Evolutionary conservation across 768 basidiomycete species (phyloP), one percentile per base, ranked within the genome.

Genomic region (Macrolepiota dolichaula): DNA sequence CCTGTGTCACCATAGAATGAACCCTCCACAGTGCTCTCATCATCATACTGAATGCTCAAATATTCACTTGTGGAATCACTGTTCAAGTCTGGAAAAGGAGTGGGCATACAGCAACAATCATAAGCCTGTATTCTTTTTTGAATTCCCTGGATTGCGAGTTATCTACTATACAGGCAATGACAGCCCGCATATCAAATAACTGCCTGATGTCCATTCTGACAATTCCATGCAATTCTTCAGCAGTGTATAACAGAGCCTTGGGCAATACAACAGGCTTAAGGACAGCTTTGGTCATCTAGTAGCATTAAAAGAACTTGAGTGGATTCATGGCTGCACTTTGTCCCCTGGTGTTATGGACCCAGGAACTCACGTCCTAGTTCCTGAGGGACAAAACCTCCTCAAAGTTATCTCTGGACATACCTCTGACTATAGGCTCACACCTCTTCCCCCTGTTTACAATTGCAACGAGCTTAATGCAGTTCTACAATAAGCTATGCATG

Each of bases 101-200:
- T 37, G 51, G 36, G 72, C 81, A 59, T 67, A 92, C 94, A 6
- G 95, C 96, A 54, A 96, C 82, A 63, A 98, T 88, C 0, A 94
- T 96, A 27, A 88, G 74, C 6, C 94, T 95, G 68, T 96, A 98
- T 70, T 96, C 96, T 70, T 89, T 91, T 81, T 98, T 98, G 80
- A 96, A 98, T 72, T 98, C 95, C 62, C 93, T 81, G 70, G 97
- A 96, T 49, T 85, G 83, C 68, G 92, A 94, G 2, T 94, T 93
- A 64, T 98, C 95, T 9, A 95, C 94, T 42, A 96, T 77, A 27
- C 95, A 86, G 27, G 94, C 88, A 65, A 98, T 94, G 11, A 98
- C 88, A 70, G 96, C 95, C 38, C 93, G 82, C 89, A 96, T 94
- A 71, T 97, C 94, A 70, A 96, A 96, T 0, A 88, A 75, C 72